Base-by-base conservation (phyloP, 2,329 filamentous ascomycete genomes). In the Hypoxylon sp. region DNA sequence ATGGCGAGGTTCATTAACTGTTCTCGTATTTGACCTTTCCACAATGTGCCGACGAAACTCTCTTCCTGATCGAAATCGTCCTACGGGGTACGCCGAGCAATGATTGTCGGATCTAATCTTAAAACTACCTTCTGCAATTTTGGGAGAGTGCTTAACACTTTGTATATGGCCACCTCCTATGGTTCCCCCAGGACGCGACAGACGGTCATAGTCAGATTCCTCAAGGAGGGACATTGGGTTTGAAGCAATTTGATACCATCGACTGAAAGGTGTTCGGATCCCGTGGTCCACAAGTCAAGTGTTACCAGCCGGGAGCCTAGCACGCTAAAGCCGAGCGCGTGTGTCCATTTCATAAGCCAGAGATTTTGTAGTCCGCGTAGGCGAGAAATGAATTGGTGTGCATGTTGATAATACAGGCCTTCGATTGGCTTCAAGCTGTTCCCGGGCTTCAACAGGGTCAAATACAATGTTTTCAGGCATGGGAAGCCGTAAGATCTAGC, bases 1-100 rank as follows among this genome's bases (percentile, higher is more conserved):
- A 50, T 26, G 7, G 30, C 35, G 25, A 27, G 23, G 19, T 45
- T 35, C n/a, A 45, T 35, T 13, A 50, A 32, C 19, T 12, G 11
- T 16, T 32, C 20, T 25, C 30, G 42, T n/a, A 35, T 15, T 9
- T 44, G 30, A 8, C 41, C 41, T 7, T 44, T 34, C 16, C 12
- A 13, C 34, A 13, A 35, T 9, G 4, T 6, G 7, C 2, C 7
- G 8, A n/a, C 2, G 3, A 4, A 2, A 35, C 16, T 17, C 9
- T 7, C 21, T 20, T 34, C 30, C 17, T 12, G 20, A 16, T 44
- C 41, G 12, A 21, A 26, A 17, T 34, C 12, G 20, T 47, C 30
- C 17, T 26, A 27, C 20, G 20, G 26, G 16, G 26, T 16, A 15
- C 6, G 12, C 26, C 9, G n/a, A 12, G 5, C 9, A 11, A 19